phyloP scores from a whole-genome alignment of 495 filamentous ascomycete genomes.

The Geoglossum glabrum region DNA sequence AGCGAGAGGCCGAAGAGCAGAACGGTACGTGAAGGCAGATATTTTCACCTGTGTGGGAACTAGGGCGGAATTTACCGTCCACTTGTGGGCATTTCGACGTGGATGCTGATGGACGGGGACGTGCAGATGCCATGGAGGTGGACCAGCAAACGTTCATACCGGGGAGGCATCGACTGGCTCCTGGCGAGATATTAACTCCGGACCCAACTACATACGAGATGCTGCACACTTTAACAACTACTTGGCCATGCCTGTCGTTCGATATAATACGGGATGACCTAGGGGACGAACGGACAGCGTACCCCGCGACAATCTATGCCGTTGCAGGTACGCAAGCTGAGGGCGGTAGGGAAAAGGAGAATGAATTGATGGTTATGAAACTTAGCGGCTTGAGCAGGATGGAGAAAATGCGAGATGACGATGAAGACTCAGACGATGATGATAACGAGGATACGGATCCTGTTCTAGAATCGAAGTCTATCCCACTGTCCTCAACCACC shows the following conservation, averaged over 20 bases:
- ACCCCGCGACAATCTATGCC: slow-evolving; percentile 83
- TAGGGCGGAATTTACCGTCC: not conserved
- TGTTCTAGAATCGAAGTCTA: slow-evolving; percentile 79
- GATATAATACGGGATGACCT: slow-evolving; percentile 78
- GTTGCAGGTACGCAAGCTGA: slow-evolving; percentile 89
- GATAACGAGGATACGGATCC: slow-evolving; percentile 66
- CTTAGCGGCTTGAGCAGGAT: slow-evolving; percentile 76
- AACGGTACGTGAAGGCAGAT: slow-evolving; percentile 16
- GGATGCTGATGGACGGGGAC: not conserved
- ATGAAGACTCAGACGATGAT: slow-evolving; percentile 52
- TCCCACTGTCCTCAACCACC: slow-evolving; percentile 65
- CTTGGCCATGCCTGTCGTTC: slow-evolving; percentile 93
- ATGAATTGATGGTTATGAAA: slow-evolving; percentile 88
- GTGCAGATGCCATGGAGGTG: slow-evolving; percentile 64
- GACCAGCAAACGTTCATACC: slow-evolving; percentile 87
- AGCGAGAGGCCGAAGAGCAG: slow-evolving; percentile 69
- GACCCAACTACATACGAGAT: slow-evolving; percentile 88
- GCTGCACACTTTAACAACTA: slow-evolving; percentile 77
- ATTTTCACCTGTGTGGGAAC: not conserved
- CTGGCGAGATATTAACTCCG: slow-evolving; percentile 75
- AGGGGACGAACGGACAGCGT: slow-evolving; percentile 73
- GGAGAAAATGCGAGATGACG: slow-evolving; percentile 46
- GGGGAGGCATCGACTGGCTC: slow-evolving; percentile 64
- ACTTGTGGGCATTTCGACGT: not conserved
- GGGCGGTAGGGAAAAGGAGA: slow-evolving; percentile 50